These are phyloP conservation scores for Leucocoprinus sp. DNA, from an alignment of 768 basidiomycete species.

Conservation along the genomic window DNA sequence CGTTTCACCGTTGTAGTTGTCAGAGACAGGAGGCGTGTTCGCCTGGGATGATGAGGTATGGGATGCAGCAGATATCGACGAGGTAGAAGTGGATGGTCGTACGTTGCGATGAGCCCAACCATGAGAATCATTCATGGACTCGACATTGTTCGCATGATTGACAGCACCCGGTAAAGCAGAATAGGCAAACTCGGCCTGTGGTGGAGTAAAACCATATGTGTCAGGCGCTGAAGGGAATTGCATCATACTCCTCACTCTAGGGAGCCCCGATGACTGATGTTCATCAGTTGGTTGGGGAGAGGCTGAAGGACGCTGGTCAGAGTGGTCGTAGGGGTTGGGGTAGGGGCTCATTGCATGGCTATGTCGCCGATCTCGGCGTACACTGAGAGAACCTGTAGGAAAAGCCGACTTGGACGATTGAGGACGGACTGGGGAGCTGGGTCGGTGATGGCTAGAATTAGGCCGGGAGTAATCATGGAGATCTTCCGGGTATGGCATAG, in stretches of 20 bases:
- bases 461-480: slow-evolving; percentile 64
- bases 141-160: slow-evolving; percentile 34
- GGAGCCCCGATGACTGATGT: slow-evolving; percentile 41
- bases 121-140: slow-evolving; percentile 36
- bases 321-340: slow-evolving; percentile 72
- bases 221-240: slow-evolving; percentile 70
- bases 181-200: slow-evolving; percentile 77
- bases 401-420: slow-evolving; percentile 58
- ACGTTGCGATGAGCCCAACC: slow-evolving; percentile 45
- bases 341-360: slow-evolving; percentile 86
- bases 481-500: slow-evolving; percentile 61
- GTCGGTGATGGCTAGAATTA: slow-evolving; percentile 65
- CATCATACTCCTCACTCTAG: slow-evolving; percentile 79
- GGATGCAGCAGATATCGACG: slow-evolving; percentile 68
- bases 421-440: slow-evolving; percentile 62
- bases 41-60: slow-evolving; percentile 76
- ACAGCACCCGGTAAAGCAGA: slow-evolving; percentile 47
- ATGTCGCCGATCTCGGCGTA: slow-evolving; percentile 69
- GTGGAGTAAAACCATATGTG: slow-evolving; percentile 54
- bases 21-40: slow-evolving; percentile 70
- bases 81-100: slow-evolving; percentile 71
- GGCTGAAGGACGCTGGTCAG: slow-evolving; percentile 58
- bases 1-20: slow-evolving; percentile 58
- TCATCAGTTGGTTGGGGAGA: slow-evolving; percentile 62
- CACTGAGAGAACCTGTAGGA: slow-evolving; percentile 47